These are phyloP conservation scores for Xylariaceae sp. DNA, from an alignment of 2,329 filamentous ascomycete genomes.

Conservation along the genomic window DNA sequence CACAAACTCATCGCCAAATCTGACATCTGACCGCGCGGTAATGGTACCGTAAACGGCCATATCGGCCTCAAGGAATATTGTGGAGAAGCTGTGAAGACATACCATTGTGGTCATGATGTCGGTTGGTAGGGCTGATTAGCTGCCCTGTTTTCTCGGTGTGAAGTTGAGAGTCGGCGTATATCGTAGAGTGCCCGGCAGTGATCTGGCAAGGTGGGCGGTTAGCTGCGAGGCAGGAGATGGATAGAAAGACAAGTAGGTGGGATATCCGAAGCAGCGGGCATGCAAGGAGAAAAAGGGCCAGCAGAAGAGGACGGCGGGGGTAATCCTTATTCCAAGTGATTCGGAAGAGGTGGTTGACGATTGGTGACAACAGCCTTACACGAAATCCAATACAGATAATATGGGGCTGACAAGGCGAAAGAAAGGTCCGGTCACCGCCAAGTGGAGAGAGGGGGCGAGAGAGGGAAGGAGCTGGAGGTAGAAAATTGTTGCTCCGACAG, in stretches of 20 bases:
- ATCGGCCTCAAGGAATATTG: background rate
- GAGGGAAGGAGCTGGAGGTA: background rate
- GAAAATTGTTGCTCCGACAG: background rate
- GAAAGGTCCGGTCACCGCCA: background rate
- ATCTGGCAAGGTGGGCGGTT: background rate
- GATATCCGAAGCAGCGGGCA: no score
- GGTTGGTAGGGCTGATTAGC: slow-evolving; percentile 12
- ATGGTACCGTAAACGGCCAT: background rate
- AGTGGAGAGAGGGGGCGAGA: background rate
- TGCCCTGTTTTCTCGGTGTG: slow-evolving; percentile 2
- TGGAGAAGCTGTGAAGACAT: slow-evolving; percentile 6
- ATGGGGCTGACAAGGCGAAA: no score
- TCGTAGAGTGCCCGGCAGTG: background rate
- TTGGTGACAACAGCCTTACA: no score
- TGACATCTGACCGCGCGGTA: background rate
- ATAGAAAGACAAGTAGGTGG: no score
- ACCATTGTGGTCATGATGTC: slow-evolving; percentile 29
- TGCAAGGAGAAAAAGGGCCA: background rate
- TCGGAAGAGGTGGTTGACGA: no score
- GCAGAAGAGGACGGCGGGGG: background rate
- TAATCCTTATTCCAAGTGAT: no score
- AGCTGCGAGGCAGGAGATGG: no score
- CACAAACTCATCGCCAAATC: slow-evolving; percentile 2
- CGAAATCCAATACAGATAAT: no score
- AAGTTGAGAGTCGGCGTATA: slow-evolving; percentile 3